phyloP scores from a whole-genome alignment of 257 asterid species.

The Cynanchum wilfordii region DNA sequence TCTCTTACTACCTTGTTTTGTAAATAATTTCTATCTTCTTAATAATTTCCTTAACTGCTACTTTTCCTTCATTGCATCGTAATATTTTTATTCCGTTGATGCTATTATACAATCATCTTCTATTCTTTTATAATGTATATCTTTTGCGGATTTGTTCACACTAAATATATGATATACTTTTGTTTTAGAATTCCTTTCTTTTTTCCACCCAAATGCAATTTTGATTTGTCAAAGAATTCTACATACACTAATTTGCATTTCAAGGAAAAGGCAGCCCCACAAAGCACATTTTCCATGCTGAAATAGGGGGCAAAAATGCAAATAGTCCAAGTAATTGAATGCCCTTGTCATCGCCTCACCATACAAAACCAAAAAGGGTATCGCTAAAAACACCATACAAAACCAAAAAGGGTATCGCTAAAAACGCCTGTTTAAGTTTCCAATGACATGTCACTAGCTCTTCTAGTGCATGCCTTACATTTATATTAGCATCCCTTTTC shows the following conservation, averaged over 20 bases:
- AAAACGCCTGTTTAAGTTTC: background rate
- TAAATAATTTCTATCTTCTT: background rate
- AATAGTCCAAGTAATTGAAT: background rate
- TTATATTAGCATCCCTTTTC: background rate
- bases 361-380: background rate
- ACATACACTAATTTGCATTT: background rate
- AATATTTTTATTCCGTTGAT: background rate
- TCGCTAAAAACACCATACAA: too few relatives aligned
- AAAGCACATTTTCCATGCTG: background rate
- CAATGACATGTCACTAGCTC: background rate
- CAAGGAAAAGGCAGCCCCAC: background rate
- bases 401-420: too few relatives aligned
- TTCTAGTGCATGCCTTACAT: background rate
- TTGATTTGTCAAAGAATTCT: background rate
- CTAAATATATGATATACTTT: background rate
- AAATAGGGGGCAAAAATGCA: constrained; percentile 5
- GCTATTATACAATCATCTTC: background rate
- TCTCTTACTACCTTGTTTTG: background rate
- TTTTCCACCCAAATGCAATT: background rate
- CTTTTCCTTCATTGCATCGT: background rate
- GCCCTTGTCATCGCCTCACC: background rate
- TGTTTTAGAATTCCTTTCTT: background rate
- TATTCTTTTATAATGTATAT: background rate
- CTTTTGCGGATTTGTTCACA: background rate
- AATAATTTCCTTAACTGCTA: background rate